Conservation (phyloP, 148 eudicot genomes). For the Fagopyrum esculentum region DNA sequence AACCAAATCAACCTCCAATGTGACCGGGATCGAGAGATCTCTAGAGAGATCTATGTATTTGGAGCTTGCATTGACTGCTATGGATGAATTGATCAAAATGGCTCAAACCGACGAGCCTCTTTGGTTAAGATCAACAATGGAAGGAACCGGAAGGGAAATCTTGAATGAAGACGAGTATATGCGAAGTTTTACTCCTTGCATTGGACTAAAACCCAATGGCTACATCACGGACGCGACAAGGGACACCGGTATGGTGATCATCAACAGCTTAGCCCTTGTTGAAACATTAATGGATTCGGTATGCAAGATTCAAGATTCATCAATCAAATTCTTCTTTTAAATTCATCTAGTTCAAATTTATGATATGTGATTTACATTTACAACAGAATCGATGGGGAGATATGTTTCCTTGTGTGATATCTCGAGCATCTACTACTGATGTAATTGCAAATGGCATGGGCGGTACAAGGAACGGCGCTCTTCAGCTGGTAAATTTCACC, state of each 20-base stretch:
- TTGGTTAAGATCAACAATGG: slow-evolving; percentile 35
- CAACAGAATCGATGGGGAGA: slow-evolving; percentile 58
- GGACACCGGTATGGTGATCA: slow-evolving; percentile 38
- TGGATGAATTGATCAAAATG: slow-evolving; percentile 66
- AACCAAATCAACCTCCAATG: slow-evolving; percentile 6
- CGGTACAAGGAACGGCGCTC: slow-evolving; percentile 54
- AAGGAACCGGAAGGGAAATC: slow-evolving; percentile 42
- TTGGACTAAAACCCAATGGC: slow-evolving; percentile 33
- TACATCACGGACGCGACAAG: slow-evolving; percentile 61
- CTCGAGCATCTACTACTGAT: slow-evolving; percentile 37
- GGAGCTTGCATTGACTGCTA: slow-evolving; percentile 56
- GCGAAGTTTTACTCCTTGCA: slow-evolving; percentile 39
- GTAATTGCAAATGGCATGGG: slow-evolving; percentile 39
- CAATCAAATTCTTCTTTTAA: not conserved
- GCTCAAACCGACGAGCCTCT: slow-evolving; percentile 49
- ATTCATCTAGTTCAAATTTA: not conserved
- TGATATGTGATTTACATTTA: slow-evolving; percentile 10
- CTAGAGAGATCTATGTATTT: slow-evolving; percentile 24
- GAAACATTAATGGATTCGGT: slow-evolving; percentile 59
- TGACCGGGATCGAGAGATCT: not conserved
- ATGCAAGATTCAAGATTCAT: slow-evolving; percentile 16
- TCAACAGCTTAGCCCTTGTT: slow-evolving; percentile 42
- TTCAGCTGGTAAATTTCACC: slow-evolving; percentile 51
- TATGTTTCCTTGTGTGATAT: slow-evolving; percentile 57
- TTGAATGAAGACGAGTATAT: slow-evolving; percentile 56